Evolutionary conservation across 148 eudicot species (phyloP).

Genomic region (Pharnaceum exiguum): DNA sequence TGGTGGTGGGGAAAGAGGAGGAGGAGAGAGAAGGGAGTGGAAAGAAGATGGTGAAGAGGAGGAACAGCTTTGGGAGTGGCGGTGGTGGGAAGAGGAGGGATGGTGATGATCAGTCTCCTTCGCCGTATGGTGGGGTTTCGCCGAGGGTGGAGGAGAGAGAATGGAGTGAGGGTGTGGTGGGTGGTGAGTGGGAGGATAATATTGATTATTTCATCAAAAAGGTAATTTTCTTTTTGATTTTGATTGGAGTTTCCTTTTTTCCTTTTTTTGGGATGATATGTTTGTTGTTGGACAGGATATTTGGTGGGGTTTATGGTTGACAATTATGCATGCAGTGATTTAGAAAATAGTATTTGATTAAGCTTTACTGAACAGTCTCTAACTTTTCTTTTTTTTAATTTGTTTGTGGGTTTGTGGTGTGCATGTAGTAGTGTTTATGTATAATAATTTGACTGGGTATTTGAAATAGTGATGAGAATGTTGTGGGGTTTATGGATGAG

Average conservation of each 20-base stretch:
- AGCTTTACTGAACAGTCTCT: too few species aligned
- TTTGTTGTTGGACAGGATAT: too few species aligned
- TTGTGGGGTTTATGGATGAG: not conserved
- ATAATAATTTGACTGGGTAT: not conserved
- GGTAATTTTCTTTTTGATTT: slow-evolving; percentile 43
- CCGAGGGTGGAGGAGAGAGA: slow-evolving; percentile 22
- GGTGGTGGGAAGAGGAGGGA: slow-evolving; percentile 44
- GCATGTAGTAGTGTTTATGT: not conserved
- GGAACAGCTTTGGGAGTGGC: slow-evolving; percentile 47
- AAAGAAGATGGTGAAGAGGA: slow-evolving; percentile 10
- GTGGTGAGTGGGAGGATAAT: slow-evolving; percentile 52
- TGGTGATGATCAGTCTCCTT: slow-evolving; percentile 32
- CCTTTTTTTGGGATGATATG: too few species aligned
- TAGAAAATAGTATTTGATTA: too few species aligned
- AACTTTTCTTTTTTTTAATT: not conserved
- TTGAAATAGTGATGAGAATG: not conserved
- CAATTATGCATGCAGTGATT: too few species aligned
- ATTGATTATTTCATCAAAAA: slow-evolving; percentile 70
- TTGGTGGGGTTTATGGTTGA: too few species aligned
- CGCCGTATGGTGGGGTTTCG: slow-evolving; percentile 49
- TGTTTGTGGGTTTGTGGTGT: not conserved
- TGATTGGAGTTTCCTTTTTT: too few species aligned
- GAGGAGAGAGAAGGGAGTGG: slow-evolving; percentile 15
- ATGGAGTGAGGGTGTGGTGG: slow-evolving; percentile 7
- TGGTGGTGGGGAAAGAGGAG: not conserved